Evolutionary conservation across 2,329 filamentous ascomycete genomes (phyloP), one percentile per base, ranked within the genome.

Genomic region (Colletotrichum ledebouriae): DNA sequence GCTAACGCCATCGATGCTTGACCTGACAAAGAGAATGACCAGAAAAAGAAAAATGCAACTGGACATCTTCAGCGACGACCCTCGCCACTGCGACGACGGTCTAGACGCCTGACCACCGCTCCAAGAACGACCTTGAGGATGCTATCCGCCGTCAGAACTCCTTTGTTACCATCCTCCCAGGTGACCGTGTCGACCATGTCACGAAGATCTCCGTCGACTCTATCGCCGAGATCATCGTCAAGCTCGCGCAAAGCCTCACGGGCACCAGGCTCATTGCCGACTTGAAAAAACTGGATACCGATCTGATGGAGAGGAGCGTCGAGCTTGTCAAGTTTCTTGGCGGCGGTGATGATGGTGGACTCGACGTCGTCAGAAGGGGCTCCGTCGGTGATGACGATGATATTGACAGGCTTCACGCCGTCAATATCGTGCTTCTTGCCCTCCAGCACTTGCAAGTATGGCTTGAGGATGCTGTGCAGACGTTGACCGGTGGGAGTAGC

Each of bases 221-320:
- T 75, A 47, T 86, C 83, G 2, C 79, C 82, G 41, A 96, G 80
- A 3, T 86, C 86, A 76, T 98, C 92, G 75, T 98, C 95, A 7
- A 98, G 84, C 53, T 90, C 84, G 72, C 86, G 82, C 44, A 98
- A 83, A 63, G 91, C 89, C 72, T 84, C 79, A 1, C 85, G 83
- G 0, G 94, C 95, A 0, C 79, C 82, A 0, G 80, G 75, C 73
- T 97, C 93, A 57, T 87, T 85, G 64, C 96, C 95, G 50, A 98
- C 92, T 80, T 98, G 95, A 83, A 98, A 97, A 82, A 98, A 98
- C 78, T 98, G 95, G 64, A 98, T 89, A 39, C 95, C 95, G 9
- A 98, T 84, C 81, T 98, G 96, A 84, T 92, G 92, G 1, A 90
- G 85, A 4, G 91, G 89, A 0, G 94, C 94, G 9, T 90, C 85